Evolutionary conservation across 1,139 yeast genomes (phyloP), one percentile per base, ranked within the genome.

Genomic region (Martiniozyma asiatica): DNA sequence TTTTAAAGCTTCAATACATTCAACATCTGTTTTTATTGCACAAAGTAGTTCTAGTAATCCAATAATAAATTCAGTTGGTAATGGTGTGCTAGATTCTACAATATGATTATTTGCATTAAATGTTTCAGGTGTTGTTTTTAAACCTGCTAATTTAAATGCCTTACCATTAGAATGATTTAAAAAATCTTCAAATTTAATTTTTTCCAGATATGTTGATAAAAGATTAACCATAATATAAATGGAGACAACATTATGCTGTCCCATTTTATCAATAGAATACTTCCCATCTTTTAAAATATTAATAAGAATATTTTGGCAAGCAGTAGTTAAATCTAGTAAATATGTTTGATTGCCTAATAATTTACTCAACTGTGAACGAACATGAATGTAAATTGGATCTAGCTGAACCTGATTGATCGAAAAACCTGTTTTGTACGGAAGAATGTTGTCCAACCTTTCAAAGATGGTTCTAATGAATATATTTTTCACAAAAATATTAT

Each of bases 381-480:
- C 34, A 20, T 44, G 45, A 9, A 37, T 35, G 33, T 42, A 53
- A 21, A 33, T 35, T 2, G 48, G 45, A 34, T 53, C 58, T 6
- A 42, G 39, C 20, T 48, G 47, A 8, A 51, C 35, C 31, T 50
- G 53, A 8, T 45, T 32, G 8, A 48, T 26, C 3, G 45, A 39
- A 14, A 41, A 38, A 1, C 54, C 54, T 3, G 56, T 43, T 25
- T 42, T 43, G 14, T 47, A 39, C 2, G 59, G 58, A 12, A 54
- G 35, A 4, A 42, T 15, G 2, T 33, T 19, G 26, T 47, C 50
- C 5, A 53, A 37, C 21, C 55, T 38, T 13, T 34, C 16, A 26
- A 43, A 52, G 5, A 53, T 38, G 2, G 50, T 41, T 4, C 45
- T 41, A 8, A 53, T 45, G 6, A 47, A 37, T 7, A n/a, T 14